Conservation (phyloP, 352 stramenopile species). For the Globisporangium polare region DNA sequence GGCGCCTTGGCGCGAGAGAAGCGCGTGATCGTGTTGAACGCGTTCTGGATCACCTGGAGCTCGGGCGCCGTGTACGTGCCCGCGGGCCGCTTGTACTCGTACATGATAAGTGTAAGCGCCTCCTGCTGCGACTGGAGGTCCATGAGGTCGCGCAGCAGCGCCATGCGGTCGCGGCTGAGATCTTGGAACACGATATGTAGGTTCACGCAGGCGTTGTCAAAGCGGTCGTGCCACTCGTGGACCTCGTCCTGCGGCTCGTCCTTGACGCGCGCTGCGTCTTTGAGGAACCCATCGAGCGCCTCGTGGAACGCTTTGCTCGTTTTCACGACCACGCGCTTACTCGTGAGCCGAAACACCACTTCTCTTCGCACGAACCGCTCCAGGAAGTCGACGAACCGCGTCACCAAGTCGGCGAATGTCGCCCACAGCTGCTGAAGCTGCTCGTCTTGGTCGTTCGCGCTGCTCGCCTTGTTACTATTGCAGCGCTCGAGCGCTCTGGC, state of each 20-base stretch:
- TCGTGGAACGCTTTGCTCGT: constrained; percentile 6
- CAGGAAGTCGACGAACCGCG: constrained; percentile 5
- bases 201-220: constrained; percentile 11
- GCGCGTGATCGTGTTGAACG: constrained; percentile 16
- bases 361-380: background rate
- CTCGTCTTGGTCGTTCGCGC: background rate
- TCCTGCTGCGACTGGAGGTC: constrained; percentile 6
- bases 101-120: constrained; percentile 12
- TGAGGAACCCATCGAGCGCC: constrained; percentile 1
- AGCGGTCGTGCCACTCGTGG: constrained; percentile 7
- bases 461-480: too few species aligned
- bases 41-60: constrained; percentile 10
- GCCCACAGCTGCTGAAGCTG: background rate
- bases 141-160: constrained; percentile 7
- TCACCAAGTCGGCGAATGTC: background rate
- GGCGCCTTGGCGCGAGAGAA: constrained; percentile 14
- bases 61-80: background rate
- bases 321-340: constrained; percentile 6
- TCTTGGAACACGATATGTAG: background rate
- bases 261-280: background rate
- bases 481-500: background rate
- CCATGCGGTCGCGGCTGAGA: constrained; percentile 12
- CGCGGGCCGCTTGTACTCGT: constrained; percentile 12
- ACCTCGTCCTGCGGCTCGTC: constrained; percentile 6
- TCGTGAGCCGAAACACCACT: background rate